These are phyloP conservation scores for Gentiana dahurica DNA, from an alignment of 257 asterid species.

Conservation along the genomic window DNA sequence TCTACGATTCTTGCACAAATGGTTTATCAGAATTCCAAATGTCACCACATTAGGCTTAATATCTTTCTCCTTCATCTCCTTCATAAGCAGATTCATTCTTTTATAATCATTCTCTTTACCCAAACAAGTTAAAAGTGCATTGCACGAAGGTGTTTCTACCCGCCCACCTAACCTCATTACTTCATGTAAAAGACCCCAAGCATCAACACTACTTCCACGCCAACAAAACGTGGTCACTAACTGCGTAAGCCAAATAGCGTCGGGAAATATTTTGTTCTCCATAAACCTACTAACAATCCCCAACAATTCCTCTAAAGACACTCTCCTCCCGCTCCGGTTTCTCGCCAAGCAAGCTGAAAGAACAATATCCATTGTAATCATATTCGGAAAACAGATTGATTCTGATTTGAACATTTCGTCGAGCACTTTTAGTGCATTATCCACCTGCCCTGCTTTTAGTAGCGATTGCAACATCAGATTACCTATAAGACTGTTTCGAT, in stretches of 20 bases:
- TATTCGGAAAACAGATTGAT: conserved; percentile 26
- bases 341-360: conserved; percentile 29
- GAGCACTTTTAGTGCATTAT: conserved; percentile 63
- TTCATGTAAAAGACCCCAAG: conserved; percentile 54
- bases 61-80: conserved; percentile 64
- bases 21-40: conserved; percentile 58
- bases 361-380: conserved; percentile 28
- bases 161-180: conserved; percentile 35
- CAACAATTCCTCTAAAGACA: conserved; percentile 40
- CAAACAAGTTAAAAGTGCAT: conserved; percentile 48
- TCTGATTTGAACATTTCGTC: conserved; percentile 54
- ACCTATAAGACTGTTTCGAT: conserved; percentile 27
- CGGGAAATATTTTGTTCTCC: conserved; percentile 29
- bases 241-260: conserved; percentile 26
- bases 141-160: conserved; percentile 38
- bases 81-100: conserved; percentile 65
- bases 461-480: conserved; percentile 36
- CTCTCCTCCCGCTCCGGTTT: conserved; percentile 30
- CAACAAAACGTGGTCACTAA: conserved; percentile 41
- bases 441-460: conserved; percentile 27
- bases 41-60: conserved; percentile 51
- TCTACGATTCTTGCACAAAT: conserved; percentile 48
- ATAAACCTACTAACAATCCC: conserved; percentile 31
- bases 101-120: conserved; percentile 31
- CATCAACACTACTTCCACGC: conserved; percentile 33